These are phyloP conservation scores for Tricholomella constricta DNA, from an alignment of 768 basidiomycete genomes.

Conservation along the genomic window DNA sequence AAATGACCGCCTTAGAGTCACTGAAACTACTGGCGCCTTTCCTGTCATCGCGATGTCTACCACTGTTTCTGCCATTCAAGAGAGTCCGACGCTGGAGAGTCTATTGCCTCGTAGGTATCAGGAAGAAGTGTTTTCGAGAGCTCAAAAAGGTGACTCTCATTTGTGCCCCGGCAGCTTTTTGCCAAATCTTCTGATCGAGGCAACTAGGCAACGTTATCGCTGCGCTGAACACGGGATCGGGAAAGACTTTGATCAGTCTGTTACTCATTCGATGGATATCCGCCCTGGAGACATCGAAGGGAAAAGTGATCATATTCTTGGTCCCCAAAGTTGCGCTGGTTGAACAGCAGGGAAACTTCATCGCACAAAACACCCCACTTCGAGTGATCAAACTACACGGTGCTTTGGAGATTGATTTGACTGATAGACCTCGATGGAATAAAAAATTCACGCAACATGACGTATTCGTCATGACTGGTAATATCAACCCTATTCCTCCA, in stretches of 20 bases:
- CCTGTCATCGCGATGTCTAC: too few species aligned
- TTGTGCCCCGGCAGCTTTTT: not conserved
- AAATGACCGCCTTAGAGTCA: too few species aligned
- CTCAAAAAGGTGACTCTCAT: constrained; percentile 43
- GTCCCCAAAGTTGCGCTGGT: constrained; percentile 87
- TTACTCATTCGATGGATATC: constrained; percentile 79
- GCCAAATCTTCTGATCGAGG: constrained; percentile 12
- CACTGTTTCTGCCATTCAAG: too few species aligned
- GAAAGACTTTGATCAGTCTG: constrained; percentile 76
- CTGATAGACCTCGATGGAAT: constrained; percentile 67
- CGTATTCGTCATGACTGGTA: constrained; percentile 87
- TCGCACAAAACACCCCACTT: constrained; percentile 63
- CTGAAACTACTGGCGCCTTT: too few species aligned
- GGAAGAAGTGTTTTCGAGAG: constrained; percentile 68
- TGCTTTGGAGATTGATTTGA: constrained; percentile 67
- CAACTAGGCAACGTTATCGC: constrained; percentile 65
- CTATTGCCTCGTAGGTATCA: constrained; percentile 57
- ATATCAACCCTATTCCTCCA: constrained; percentile 10
- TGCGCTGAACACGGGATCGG: constrained; percentile 75
- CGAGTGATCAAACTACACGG: constrained; percentile 73
- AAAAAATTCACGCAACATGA: constrained; percentile 63
- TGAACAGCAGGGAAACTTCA: constrained; percentile 75
- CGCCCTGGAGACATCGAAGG: constrained; percentile 45
- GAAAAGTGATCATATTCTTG: constrained; percentile 75
- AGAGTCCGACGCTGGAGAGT: constrained; percentile 9